Conservation (phyloP, 202 grass and related monocot species). For the Saccharum hybrid region DNA sequence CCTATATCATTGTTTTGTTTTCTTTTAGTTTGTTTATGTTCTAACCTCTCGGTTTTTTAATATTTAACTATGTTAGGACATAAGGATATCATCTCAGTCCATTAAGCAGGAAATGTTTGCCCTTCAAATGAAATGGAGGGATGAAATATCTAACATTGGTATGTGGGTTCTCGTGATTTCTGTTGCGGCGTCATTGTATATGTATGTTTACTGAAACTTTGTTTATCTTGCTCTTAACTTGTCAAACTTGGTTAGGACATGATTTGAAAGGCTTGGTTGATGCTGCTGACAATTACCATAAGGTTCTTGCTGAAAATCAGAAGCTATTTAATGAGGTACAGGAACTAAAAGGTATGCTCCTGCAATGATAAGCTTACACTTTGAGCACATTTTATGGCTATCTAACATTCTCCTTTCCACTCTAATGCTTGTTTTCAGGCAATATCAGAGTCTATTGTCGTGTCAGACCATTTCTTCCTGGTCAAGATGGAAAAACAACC, state of each 20-base stretch:
- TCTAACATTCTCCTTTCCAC: constrained; percentile 28
- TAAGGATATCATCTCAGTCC: constrained; percentile 73
- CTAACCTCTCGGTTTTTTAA: constrained; percentile 28
- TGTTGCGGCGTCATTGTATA: constrained; percentile 23
- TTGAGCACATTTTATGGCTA: not conserved
- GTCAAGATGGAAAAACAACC: constrained; percentile 81
- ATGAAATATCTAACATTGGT: constrained; percentile 90
- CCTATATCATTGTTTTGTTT: constrained; percentile 20
- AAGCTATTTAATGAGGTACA: constrained; percentile 98
- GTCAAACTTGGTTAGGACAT: constrained; percentile 57
- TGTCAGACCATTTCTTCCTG: constrained; percentile 92
- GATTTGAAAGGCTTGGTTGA: constrained; percentile 81
- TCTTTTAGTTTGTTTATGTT: constrained; percentile 35
- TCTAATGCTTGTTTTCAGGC: constrained; percentile 58
- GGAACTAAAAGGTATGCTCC: constrained; percentile 87
- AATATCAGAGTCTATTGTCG: constrained; percentile 98
- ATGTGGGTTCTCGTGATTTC: constrained; percentile 20
- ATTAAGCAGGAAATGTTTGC: constrained; percentile 76
- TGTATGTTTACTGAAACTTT: constrained; percentile 8
- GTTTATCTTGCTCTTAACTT: not conserved
- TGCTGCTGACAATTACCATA: constrained; percentile 94
- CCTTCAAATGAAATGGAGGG: constrained; percentile 82
- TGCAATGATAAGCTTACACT: not conserved
- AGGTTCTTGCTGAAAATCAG: constrained; percentile 92
- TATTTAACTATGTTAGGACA: constrained; percentile 64